Evolutionary conservation across 1,284 basidiomycete genomes (phyloP), one percentile per base, ranked within the genome.

Genomic region (Leccinum holopus): DNA sequence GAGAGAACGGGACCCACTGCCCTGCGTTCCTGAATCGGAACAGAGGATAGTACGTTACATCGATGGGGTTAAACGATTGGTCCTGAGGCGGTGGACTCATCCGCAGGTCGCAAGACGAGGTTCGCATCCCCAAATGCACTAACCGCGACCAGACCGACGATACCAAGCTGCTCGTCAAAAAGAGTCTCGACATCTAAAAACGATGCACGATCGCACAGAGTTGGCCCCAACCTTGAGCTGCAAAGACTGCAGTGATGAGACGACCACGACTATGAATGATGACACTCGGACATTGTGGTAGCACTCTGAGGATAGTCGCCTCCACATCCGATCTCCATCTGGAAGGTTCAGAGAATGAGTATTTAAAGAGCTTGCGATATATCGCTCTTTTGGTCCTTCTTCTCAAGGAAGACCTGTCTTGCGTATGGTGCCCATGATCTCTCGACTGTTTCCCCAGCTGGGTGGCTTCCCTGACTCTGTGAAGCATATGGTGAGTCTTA

Each of bases 221-320:
- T 65, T 82, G 80, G 16, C 84, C 84, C 80, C 81, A 84, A 18
- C 82, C 85, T 59, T 84, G 84, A 56, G 75, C 76, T 0, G 84
- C 76, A 61, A 85, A 85, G 6, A 85, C 82, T 1, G 80, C 81
- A 5, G 81, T 82, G 78, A 87, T 83, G 58, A 87, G 76, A 37
- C 82, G 77, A 37, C 86, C 87, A 59, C 87, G 82, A 5, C 79
- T 82, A 55, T 78, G 78, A 51, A 78, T 80, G 1, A 78, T 80
- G 1, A 67, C 88, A 90, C 73, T 91, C 88, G 54, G 80, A 82
- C 16, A 78, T 74, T 58, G 82, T 82, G 58, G 82, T 77, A 0
- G 84, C 80, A 55, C 76, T 78, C 5, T 81, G 68, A 33, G 82
- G 81, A 57, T 82, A 79, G 62, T 80, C 79, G 58, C 88, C 88